Evolutionary conservation across 257 asterid genomes (phyloP), one percentile per base, ranked within the genome.

Genomic region (Schizonepeta tenuifolia): DNA sequence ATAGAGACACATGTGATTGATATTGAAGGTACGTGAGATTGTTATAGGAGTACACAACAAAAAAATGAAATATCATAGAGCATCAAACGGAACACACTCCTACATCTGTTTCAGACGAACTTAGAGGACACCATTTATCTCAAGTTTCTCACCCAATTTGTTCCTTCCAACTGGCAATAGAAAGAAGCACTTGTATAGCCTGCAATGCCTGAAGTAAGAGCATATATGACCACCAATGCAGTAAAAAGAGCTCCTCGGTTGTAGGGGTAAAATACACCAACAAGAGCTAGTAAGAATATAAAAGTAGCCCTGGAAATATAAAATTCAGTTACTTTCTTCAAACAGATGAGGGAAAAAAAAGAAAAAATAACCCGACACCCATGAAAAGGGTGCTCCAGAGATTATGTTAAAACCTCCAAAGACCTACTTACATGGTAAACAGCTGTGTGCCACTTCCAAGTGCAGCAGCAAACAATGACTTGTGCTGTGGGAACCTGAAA

Each of bases 401-500:
- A 41, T 44, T 47, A 56, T 17, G 4, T 13, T 9, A 6, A 17
- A 57, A 74, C 22, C 44, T 53, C 51, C 47, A 40, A 56, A 55
- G 18, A 62, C 46, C 17, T 38, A 73, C 92, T 83, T 73, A 88
- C 96, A 88, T 78, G 49, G 92, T 84, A 79, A 86, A 88, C 4
- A 88, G 87, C 81, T 86, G 95, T 24, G 89, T 77, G 68, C 95
- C 95, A 81, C 89, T 84, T 60, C 95, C 92, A 11, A 88, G 86
- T 18, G 87, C 79, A 51, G 95, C 92, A 53, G 92, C 82, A 63
- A 88, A 86, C 70, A 88, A 41, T 8, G 92, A 86, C 77, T 86
- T 89, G 78, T 87, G 73, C 71, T 83, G 76, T 0, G 90, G 92
- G 70, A 84, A 85, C 77, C 96, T 82, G 74, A 89, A 87, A 53